A percentile compares a stretch with the other conserved stretches of the same genome.
These are phyloP conservation scores for Medicago arabica DNA, from an alignment of 306 rosid species.

Conservation along the genomic window DNA sequence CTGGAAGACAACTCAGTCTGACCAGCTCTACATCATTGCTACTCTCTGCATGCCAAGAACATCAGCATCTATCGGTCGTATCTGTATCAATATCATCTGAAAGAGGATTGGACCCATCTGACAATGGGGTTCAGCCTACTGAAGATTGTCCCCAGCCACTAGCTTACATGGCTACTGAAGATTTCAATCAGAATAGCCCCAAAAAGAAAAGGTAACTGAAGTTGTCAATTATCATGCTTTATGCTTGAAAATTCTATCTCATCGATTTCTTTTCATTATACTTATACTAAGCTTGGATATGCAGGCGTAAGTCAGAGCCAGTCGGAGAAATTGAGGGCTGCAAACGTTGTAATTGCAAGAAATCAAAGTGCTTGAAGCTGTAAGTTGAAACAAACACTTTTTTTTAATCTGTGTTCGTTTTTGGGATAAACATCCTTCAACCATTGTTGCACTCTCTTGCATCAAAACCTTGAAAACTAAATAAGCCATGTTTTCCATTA, in stretches of 20 bases:
- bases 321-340: slow-evolving; percentile 75
- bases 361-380: slow-evolving; percentile 94
- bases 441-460: neutral
- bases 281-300: slow-evolving; percentile 46
- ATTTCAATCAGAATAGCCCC: slow-evolving; percentile 72
- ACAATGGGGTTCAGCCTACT: slow-evolving; percentile 54
- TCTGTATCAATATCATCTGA: slow-evolving; percentile 53
- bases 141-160: slow-evolving; percentile 67
- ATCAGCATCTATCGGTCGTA: slow-evolving; percentile 47
- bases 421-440: neutral
- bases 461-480: neutral
- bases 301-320: slow-evolving; percentile 76
- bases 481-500: neutral
- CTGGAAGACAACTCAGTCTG: slow-evolving; percentile 52
- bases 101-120: slow-evolving; percentile 53
- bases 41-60: slow-evolving; percentile 57
- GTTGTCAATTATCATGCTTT: slow-evolving; percentile 23
- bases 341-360: slow-evolving; percentile 94
- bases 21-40: slow-evolving; percentile 51
- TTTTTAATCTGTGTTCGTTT: neutral
- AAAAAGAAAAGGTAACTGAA: slow-evolving; percentile 74
- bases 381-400: slow-evolving; percentile 50
- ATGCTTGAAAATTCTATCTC: slow-evolving; percentile 6
- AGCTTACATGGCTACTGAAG: slow-evolving; percentile 59
- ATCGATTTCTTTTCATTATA: slow-evolving; percentile 33